These are phyloP conservation scores for Arthrobotrys entomopaga DNA, from an alignment of 2,329 filamentous ascomycete species.

Conservation along the genomic window DNA sequence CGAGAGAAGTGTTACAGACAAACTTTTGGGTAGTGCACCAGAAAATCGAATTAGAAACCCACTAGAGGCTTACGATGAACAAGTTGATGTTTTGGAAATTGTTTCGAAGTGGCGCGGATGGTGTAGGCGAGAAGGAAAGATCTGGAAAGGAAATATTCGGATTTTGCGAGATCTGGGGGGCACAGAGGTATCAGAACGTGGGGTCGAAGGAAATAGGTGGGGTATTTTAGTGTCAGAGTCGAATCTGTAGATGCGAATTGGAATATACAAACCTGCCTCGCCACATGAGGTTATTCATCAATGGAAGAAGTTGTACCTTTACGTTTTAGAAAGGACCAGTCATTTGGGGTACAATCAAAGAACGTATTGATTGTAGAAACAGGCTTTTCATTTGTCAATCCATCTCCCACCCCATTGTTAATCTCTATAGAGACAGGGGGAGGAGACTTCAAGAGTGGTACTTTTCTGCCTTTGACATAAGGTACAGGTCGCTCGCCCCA, in stretches of 20 bases:
- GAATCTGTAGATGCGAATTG: not conserved
- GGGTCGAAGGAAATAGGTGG: constrained; percentile 37
- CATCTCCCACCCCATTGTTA: constrained; percentile 17
- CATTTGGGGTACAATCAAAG: too few species aligned
- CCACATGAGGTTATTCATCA: too few species aligned
- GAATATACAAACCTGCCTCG: too few species aligned
- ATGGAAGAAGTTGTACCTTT: too few species aligned
- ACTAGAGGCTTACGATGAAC: not conserved
- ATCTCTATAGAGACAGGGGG: not conserved
- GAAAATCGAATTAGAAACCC: not conserved
- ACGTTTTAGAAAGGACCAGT: too few species aligned
- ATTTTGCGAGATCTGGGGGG: constrained; percentile 36
- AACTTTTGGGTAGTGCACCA: not conserved
- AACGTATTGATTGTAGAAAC: too few species aligned
- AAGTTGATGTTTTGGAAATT: constrained; percentile 25
- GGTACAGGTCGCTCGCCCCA: constrained; percentile 11
- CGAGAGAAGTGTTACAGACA: constrained; percentile 17
- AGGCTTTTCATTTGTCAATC: constrained; percentile 17
- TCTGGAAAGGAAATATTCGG: constrained; percentile 24
- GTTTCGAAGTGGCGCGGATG: constrained; percentile 30
- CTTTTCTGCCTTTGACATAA: constrained; percentile 7
- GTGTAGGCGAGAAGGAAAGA: constrained; percentile 20
- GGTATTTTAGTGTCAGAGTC: constrained; percentile 39
- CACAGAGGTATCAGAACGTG: constrained; percentile 27
- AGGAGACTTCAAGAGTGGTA: constrained; percentile 10